Percentiles rank a stretch among this genome's conserved stretches.
These are phyloP conservation scores for Mortierella sp. DNA, from an alignment of 371 early-diverging fungal genomes.

Conservation along the genomic window DNA sequence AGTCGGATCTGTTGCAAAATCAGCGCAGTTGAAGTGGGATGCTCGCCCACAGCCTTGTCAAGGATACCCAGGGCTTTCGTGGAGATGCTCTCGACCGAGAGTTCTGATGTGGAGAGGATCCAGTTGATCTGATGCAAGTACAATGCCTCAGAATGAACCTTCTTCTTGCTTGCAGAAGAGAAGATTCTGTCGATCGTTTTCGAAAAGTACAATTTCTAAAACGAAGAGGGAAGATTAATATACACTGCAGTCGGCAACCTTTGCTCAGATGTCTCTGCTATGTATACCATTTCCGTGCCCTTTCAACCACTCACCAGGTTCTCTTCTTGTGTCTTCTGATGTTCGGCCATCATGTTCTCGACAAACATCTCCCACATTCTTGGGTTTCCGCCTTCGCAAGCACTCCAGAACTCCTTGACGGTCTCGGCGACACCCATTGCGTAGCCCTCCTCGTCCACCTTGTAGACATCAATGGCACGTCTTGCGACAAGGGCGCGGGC, in stretches of 20 bases:
- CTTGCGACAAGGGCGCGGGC: slow-evolving; percentile 75
- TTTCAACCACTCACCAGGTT: slow-evolving; percentile 58
- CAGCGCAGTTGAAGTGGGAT: slow-evolving; percentile 57
- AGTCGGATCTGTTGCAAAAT: slow-evolving; percentile 58
- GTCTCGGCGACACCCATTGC: slow-evolving; percentile 28
- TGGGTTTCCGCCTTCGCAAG: slow-evolving; percentile 40
- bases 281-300: too few relatives aligned
- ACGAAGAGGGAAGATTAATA: not conserved
- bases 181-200: slow-evolving; percentile 61
- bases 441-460: slow-evolving; percentile 58
- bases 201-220: slow-evolving; percentile 64
- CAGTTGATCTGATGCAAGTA: slow-evolving; percentile 58
- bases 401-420: slow-evolving; percentile 40
- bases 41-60: slow-evolving; percentile 54
- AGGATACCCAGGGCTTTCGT: slow-evolving; percentile 53
- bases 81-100: slow-evolving; percentile 32
- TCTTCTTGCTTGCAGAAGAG: slow-evolving; percentile 56
- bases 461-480: slow-evolving; percentile 57
- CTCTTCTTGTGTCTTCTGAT: slow-evolving; percentile 60
- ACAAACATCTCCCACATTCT: slow-evolving; percentile 72
- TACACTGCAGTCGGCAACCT: too few relatives aligned
- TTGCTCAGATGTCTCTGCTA: too few relatives aligned
- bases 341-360: slow-evolving; percentile 67
- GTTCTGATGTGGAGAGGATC: slow-evolving; percentile 57
- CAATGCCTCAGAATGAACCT: slow-evolving; percentile 57